Evolutionary conservation across 306 rosid species (phyloP).

Genomic region (Lupinus albus): DNA sequence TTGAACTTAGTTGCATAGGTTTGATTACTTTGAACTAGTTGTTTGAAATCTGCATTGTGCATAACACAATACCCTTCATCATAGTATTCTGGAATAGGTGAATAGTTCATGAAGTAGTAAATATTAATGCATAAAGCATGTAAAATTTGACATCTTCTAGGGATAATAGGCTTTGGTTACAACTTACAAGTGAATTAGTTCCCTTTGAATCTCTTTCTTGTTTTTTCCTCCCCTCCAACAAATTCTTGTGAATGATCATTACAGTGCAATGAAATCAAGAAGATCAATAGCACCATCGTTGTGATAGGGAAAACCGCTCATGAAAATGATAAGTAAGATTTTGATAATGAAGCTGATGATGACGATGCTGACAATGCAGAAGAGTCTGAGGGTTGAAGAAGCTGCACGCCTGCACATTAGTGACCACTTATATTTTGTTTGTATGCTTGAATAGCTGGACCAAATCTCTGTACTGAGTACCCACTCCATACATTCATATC

Average conservation of each 20-base stretch:
- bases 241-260: constrained; percentile 33
- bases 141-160: background rate
- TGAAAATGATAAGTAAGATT: constrained; percentile 81
- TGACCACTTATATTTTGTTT: constrained; percentile 2
- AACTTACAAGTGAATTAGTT: background rate
- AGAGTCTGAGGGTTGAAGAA: constrained; percentile 79
- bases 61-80: no score
- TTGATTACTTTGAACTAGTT: constrained; percentile 12
- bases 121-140: background rate
- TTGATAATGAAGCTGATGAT: constrained; percentile 63
- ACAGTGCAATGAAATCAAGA: constrained; percentile 86
- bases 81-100: no score
- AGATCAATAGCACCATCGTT: constrained; percentile 62
- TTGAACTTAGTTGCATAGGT: constrained; percentile 5
- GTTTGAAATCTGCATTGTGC: background rate
- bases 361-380: constrained; percentile 80
- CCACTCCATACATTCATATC: constrained; percentile 8
- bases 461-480: constrained; percentile 26
- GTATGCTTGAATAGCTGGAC: background rate
- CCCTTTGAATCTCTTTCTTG: constrained; percentile 2
- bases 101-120: background rate
- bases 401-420: background rate
- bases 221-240: background rate
- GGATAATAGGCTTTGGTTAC: constrained; percentile 9
- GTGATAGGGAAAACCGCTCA: constrained; percentile 69